Conservation (phyloP, 2,329 filamentous ascomycete genomes). For the Plenodomus biglobosus region DNA sequence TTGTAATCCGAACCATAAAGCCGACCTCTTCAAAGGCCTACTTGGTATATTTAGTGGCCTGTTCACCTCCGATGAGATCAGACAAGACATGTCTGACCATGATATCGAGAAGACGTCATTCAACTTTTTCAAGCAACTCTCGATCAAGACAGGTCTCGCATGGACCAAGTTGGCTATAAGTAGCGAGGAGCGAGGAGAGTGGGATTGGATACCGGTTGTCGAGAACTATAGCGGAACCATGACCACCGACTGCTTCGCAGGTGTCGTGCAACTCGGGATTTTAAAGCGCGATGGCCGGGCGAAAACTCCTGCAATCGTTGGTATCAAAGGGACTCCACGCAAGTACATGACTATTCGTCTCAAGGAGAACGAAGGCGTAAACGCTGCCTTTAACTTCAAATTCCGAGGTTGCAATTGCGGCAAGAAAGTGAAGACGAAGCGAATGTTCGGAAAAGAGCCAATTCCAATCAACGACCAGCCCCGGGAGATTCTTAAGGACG, state of each 20-base stretch:
- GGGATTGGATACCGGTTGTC: slow-evolving; percentile 7
- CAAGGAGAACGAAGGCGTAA: neutral
- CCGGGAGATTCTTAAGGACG: neutral
- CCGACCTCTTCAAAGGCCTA: slow-evolving; percentile 3
- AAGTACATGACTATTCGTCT: slow-evolving; percentile 6
- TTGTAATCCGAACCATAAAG: neutral
- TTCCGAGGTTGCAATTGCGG: slow-evolving; percentile 6
- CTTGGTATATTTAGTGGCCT: slow-evolving; percentile 5
- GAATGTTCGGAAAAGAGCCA: neutral
- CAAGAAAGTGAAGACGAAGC: slow-evolving; percentile 3
- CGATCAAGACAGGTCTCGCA: neutral
- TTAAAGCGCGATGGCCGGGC: slow-evolving; percentile 3
- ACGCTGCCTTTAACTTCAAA: neutral
- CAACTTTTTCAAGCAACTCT: slow-evolving; percentile 3
- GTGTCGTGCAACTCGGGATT: slow-evolving; percentile 1
- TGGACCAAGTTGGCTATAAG: slow-evolving; percentile 9
- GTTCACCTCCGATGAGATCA: slow-evolving; percentile 2
- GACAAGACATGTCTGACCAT: neutral
- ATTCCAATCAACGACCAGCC: slow-evolving; percentile 4
- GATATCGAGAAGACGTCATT: slow-evolving; percentile 6
- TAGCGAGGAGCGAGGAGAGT: slow-evolving; percentile 3
- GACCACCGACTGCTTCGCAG: slow-evolving; percentile 5
- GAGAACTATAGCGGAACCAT: neutral
- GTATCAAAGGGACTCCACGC: slow-evolving; percentile 2
- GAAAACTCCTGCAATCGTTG: neutral